These are phyloP conservation scores for Waltergamsia citrina DNA, from an alignment of 2,329 filamentous ascomycete species.

Conservation along the genomic window DNA sequence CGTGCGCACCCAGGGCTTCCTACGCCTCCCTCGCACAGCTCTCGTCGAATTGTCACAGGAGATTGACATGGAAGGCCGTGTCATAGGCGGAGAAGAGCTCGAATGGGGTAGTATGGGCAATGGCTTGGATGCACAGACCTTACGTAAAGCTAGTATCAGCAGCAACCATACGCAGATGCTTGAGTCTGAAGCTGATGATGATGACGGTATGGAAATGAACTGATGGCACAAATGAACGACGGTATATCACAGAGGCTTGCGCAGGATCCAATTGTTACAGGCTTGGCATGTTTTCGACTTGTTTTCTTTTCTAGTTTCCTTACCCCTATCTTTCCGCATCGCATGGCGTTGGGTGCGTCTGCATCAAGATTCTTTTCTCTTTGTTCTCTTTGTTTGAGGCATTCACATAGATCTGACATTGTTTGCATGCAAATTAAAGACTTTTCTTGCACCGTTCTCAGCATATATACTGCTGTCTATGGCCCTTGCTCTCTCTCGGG, in stretches of 20 bases:
- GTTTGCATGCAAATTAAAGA: too few species aligned
- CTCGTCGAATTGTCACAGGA: constrained; percentile 90
- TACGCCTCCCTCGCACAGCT: constrained; percentile 66
- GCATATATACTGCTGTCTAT: too few species aligned
- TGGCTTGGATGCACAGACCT: constrained; percentile 27
- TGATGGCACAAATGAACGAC: too few species aligned
- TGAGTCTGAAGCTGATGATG: constrained; percentile 49
- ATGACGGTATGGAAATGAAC: constrained; percentile 53
- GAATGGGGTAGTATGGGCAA: constrained; percentile 40
- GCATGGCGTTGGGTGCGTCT: constrained; percentile 7
- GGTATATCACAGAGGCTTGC: not conserved
- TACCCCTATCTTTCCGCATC: constrained; percentile 2
- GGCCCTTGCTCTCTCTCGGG: not conserved
- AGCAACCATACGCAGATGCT: constrained; percentile 48
- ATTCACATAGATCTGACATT: too few species aligned
- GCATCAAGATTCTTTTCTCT: not conserved
- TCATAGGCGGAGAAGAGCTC: constrained; percentile 80
- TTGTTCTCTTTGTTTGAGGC: too few species aligned
- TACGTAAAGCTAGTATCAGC: constrained; percentile 50
- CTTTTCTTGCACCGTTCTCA: too few species aligned
- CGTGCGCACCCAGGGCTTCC: constrained; percentile 81
- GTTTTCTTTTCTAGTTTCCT: too few species aligned
- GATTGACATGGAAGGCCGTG: constrained; percentile 84
- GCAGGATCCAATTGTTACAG: too few species aligned
- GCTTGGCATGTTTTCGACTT: not conserved